Base-by-base conservation (phyloP, 2,329 filamentous ascomycete genomes). In the Neonectria punicea region DNA sequence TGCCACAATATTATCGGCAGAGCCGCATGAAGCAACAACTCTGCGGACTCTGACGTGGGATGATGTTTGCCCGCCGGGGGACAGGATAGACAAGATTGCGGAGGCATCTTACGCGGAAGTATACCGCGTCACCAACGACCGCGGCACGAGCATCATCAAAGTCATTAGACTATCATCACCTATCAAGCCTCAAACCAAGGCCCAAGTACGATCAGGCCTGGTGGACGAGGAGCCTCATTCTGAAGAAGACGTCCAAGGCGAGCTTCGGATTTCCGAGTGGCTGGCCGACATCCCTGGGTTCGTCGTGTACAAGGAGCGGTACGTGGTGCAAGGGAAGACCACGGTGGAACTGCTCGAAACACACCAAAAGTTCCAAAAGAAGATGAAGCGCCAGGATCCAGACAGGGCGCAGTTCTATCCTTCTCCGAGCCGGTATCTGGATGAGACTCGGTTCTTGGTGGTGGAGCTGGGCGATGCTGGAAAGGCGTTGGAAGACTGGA, bases 51-150 rank as follows among this genome's bases (percentile, higher is more conserved):
- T 89, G 44, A 80, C 81, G 1, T 91, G 89, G 88, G 77, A 82
- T 32, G 87, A 90, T 57, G 81, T 90, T 32, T 87, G 87, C 53
- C 84, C 85, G 0, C 77, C 81, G 0, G 83, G 81, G 16, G 84
- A 86, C 70, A 76, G 77, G 39, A 87, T 90, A 53, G 81, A 83
- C 47, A 91, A 91, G 77, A 90, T 91, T 55, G 88, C 89, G 10
- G 89, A 91, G 74, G 88, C 89, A 5, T 90, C 89, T 2, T 91
- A 87, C 69, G 88, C 89, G 6, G 89, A 91, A 73, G 87, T 91
- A 10, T 91, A 90, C 70, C 86, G 87, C 10, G 83, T 90, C 68
- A 86, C 81, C 51, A 90, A 89, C 72, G 80, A 82, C 49, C 80
- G 83, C 16, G 88, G 87, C 9, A 88, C 85, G 28, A 90, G 87